Conservation (phyloP, 352 stramenopile species). For the Pythium sukuiense region DNA sequence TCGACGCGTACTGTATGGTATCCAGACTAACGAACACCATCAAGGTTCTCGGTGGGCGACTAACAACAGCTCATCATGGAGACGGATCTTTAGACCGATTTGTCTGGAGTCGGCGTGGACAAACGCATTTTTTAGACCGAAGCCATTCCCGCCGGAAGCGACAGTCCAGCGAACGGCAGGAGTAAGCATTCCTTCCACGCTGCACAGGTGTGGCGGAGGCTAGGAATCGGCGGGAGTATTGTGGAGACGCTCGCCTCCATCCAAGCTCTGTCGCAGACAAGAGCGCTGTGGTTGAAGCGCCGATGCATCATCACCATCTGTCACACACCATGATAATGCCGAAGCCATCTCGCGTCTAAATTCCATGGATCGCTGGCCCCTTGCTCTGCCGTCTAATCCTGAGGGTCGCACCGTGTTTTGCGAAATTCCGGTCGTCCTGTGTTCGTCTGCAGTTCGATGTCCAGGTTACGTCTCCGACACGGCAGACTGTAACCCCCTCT, state of each 20-base stretch:
- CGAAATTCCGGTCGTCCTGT: conserved; percentile 10
- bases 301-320: conserved; percentile 25
- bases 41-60: too few relatives aligned
- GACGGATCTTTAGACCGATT: too few relatives aligned
- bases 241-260: neutral
- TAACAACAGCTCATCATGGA: too few relatives aligned
- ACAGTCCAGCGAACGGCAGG: too few relatives aligned
- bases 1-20: neutral
- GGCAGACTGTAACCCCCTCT: conserved; percentile 13
- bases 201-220: too few relatives aligned
- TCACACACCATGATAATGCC: conserved; percentile 14
- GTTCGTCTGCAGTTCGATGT: conserved; percentile 25
- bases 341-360: conserved; percentile 6
- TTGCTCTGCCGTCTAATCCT: conserved; percentile 13
- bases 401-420: conserved; percentile 23
- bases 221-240: neutral
- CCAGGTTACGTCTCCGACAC: conserved; percentile 1
- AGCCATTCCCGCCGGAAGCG: too few relatives aligned
- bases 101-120: too few relatives aligned
- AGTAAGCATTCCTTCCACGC: too few relatives aligned
- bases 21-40: neutral
- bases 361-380: neutral
- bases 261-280: neutral
- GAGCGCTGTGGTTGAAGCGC: conserved; percentile 6
- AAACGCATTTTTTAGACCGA: too few relatives aligned